Evolutionary conservation across 352 stramenopile genomes (phyloP).

Genomic region (Blastocystis sp.): DNA sequence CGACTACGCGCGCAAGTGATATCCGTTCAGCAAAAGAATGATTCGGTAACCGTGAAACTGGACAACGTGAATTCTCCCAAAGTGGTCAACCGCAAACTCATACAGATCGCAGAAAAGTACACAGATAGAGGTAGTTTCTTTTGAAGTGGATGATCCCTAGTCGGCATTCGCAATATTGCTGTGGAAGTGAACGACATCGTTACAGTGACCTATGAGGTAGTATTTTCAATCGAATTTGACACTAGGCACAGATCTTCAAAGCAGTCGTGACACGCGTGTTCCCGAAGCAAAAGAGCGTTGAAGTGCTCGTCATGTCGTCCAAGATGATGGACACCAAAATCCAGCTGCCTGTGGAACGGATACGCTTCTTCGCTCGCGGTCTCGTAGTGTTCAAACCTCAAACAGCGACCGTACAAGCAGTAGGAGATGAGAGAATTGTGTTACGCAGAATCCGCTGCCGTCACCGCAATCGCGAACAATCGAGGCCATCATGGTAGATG

Average conservation of each 20-base stretch:
- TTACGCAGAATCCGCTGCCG: neutral
- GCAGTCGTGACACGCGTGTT: neutral
- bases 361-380: neutral
- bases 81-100: neutral
- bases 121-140: neutral
- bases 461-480: neutral
- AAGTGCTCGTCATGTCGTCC: neutral
- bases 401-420: no score
- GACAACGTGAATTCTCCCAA: neutral
- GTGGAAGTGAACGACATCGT: conserved; percentile 9
- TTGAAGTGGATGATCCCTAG: neutral
- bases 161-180: neutral
- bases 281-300: neutral
- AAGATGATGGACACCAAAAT: neutral
- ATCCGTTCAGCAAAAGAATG: neutral
- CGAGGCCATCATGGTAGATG: conserved; percentile 1
- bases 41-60: neutral
- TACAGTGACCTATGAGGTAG: neutral
- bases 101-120: neutral
- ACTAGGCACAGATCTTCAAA: neutral
- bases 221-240: neutral
- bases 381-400: no score
- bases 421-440: no score
- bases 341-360: neutral
- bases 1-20: neutral